Conservation (phyloP, 305 asterid species). For the Rubia tinctorum region DNA sequence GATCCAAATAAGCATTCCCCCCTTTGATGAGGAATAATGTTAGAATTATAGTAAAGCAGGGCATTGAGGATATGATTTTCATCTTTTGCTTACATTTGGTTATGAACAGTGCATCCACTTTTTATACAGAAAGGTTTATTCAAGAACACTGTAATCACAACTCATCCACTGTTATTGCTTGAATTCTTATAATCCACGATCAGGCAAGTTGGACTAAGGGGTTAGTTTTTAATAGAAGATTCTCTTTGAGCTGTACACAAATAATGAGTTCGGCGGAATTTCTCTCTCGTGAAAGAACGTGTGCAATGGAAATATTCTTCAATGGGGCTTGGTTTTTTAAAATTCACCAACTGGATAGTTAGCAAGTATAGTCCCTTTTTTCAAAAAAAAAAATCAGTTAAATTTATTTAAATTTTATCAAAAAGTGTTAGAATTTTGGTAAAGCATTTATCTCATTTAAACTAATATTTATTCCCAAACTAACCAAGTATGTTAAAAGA, state of each 20-base stretch:
- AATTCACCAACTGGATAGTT: too few relatives aligned
- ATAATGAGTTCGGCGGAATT: neutral
- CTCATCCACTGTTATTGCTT: neutral
- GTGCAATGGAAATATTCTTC: too few relatives aligned
- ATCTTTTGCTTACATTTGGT: neutral
- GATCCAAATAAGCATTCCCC: slow-evolving; percentile 22
- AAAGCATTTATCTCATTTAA: too few relatives aligned
- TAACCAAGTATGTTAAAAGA: too few relatives aligned
- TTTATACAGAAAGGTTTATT: neutral
- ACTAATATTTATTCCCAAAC: too few relatives aligned
- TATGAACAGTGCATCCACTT: neutral
- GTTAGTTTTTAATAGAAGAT: neutral
- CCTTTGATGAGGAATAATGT: slow-evolving; percentile 15
- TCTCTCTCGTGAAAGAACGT: neutral
- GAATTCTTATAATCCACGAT: neutral
- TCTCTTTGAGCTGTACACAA: neutral
- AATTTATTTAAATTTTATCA: too few relatives aligned
- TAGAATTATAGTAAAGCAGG: slow-evolving; percentile 12
- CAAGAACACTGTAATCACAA: neutral
- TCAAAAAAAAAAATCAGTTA: too few relatives aligned
- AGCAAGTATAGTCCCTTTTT: too few relatives aligned
- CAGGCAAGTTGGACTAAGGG: neutral
- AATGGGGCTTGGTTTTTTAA: too few relatives aligned
- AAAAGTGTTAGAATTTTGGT: too few relatives aligned
- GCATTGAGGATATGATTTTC: neutral